Evolutionary conservation across 2,329 filamentous ascomycete genomes (phyloP), one percentile per base, ranked within the genome.

Genomic region (Plenodomus tracheiphilus): DNA sequence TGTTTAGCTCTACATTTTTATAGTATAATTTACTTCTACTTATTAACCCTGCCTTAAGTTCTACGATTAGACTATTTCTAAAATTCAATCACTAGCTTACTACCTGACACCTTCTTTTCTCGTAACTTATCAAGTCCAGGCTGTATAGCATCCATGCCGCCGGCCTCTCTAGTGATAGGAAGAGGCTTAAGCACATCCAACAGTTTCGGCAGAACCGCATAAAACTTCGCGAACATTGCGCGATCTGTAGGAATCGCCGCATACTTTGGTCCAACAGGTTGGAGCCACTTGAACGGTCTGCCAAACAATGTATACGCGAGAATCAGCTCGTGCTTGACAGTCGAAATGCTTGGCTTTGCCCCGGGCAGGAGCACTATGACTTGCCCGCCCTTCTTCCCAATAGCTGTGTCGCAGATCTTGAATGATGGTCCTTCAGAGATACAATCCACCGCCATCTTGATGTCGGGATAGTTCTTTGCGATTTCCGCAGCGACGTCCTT

Each of bases 401-500:
- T 19, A 1, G 69, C 53, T 25, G 51, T 41, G 10, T 56, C 67
- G 36, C 69, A 70, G 5, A 70, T 53, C 3, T 62, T 45, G 1
- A 58, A 58, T 2, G 71, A 72, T 2, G 58, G 51, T 7, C 63
- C 62, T 34, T 71, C 68, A 2, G 64, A 67, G 39, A 64, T 66
- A 46, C 68, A 70, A 52, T 72, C 69, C 5, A 71, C 56, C 0
- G 65, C 68, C 18, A 54, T 47, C 2, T 45, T 47, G n/a, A 72
- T 69, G 21, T 57, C 37, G 18, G 66, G 66, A 20, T 43, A 28
- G 4, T 11, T 9, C 16, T 43, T 49, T 8, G 28, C 21, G 8
- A 58, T 53, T 0, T 55, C 18, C 17, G 40, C 5, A 15, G 16
- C 46, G 1, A 37, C 46, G 9, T 35, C 36, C 2, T 28, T 7